phyloP scores from a whole-genome alignment of 805 yeast genomes.

The Saitoella complicata region DNA sequence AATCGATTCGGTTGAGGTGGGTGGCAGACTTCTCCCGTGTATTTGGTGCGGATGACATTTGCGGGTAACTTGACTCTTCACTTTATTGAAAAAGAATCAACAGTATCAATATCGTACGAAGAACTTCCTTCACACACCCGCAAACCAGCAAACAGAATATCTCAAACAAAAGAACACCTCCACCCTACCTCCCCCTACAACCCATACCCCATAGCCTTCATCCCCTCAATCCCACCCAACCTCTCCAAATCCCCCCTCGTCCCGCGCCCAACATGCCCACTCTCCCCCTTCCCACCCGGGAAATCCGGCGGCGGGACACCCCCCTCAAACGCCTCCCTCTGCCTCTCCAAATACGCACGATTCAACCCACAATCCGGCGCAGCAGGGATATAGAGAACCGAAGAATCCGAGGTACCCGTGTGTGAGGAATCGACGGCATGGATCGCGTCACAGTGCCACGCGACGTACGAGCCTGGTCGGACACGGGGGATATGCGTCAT shows the following conservation, averaged over 20 bases:
- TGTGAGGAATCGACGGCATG: slow-evolving; percentile 28
- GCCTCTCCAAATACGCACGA: slow-evolving; percentile 8
- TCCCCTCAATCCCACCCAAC: too few relatives aligned
- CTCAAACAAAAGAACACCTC: too few relatives aligned
- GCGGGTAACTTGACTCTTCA: too few relatives aligned
- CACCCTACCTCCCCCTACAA: too few relatives aligned
- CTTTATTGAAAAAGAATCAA: too few relatives aligned
- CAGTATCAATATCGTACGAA: too few relatives aligned
- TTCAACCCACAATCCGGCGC: slow-evolving; percentile 20
- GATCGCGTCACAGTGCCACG: slow-evolving; percentile 29
- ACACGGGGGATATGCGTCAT: slow-evolving; percentile 26
- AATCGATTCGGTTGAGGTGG: too few relatives aligned
- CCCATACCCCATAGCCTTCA: too few relatives aligned
- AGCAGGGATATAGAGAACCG: slow-evolving; percentile 26
- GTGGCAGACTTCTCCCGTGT: too few relatives aligned
- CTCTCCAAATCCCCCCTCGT: background rate
- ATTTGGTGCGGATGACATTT: too few relatives aligned
- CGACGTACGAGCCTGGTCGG: slow-evolving; percentile 28
- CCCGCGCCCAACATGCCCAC: slow-evolving; percentile 6
- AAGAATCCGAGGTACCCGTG: slow-evolving; percentile 22
- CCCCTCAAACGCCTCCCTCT: slow-evolving; percentile 11
- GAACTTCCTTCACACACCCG: too few relatives aligned
- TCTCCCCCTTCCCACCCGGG: slow-evolving; percentile 10
- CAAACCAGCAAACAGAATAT: too few relatives aligned
- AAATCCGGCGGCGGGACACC: slow-evolving; percentile 17